phyloP scores from a whole-genome alignment of 2,329 filamentous ascomycete genomes.

The Penicillium hordei region DNA sequence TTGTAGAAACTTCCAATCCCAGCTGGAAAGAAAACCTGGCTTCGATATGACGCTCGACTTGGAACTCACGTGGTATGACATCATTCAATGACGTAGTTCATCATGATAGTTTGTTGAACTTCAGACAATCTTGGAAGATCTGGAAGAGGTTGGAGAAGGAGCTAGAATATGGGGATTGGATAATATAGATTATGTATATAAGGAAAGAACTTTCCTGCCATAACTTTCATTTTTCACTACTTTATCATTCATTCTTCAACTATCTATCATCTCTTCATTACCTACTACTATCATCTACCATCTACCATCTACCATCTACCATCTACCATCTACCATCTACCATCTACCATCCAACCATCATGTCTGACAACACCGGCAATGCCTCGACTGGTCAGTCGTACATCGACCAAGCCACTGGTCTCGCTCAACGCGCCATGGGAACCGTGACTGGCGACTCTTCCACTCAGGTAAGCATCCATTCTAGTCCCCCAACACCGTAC shows the following conservation, averaged over 20 bases:
- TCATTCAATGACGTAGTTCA: slow-evolving; percentile 23
- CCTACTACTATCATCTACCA: slow-evolving; percentile 9
- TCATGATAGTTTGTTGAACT: slow-evolving; percentile 7
- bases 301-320: slow-evolving; percentile 3
- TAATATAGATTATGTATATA: slow-evolving; percentile 2
- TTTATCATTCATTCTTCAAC: not conserved
- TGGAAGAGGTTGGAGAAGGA: slow-evolving; percentile 2
- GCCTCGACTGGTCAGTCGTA: slow-evolving; percentile 78
- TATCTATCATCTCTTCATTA: not conserved
- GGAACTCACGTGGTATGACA: slow-evolving; percentile 21
- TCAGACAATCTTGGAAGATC: not conserved
- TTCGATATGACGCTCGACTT: not conserved
- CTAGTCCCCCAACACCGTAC: not conserved
- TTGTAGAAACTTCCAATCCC: not conserved
- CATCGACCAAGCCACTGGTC: slow-evolving; percentile 70
- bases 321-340: not conserved
- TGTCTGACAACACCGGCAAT: slow-evolving; percentile 32
- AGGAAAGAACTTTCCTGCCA: not conserved
- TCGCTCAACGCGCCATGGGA: slow-evolving; percentile 70
- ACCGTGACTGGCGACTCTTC: slow-evolving; percentile 69
- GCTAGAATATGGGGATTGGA: not conserved
- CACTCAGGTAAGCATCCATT: slow-evolving; percentile 56
- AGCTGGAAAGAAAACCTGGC: not conserved
- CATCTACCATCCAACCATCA: slow-evolving; percentile 18
- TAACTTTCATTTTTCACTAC: not conserved